Evolutionary conservation across 208 protist genomes (phyloP).

Genomic region (Leishmania braziliensis): DNA sequence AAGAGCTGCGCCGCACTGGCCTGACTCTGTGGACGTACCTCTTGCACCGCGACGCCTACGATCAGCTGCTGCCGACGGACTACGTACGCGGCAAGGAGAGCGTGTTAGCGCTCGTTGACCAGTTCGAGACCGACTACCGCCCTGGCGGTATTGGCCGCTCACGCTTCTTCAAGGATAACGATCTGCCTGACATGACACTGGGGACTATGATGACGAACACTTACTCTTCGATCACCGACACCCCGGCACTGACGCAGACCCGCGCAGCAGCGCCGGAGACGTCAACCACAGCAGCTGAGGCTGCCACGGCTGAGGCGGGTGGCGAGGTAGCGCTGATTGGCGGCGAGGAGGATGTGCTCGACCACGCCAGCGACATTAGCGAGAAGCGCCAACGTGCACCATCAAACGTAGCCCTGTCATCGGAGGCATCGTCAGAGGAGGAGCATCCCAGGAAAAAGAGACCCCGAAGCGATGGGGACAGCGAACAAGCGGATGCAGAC

Average conservation of each 20-base stretch:
- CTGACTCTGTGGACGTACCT: constrained; percentile 81
- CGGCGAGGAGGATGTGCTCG: background rate
- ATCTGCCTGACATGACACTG: constrained; percentile 36
- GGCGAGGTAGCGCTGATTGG: constrained; percentile 1
- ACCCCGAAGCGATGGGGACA: background rate
- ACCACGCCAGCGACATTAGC: background rate
- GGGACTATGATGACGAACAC: constrained; percentile 24
- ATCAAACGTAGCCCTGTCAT: background rate
- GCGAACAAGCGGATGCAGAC: background rate
- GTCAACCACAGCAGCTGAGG: background rate
- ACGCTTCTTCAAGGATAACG: constrained; percentile 73
- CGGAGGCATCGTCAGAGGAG: background rate
- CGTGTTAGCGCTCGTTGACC: constrained; percentile 55
- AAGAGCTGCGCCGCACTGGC: constrained; percentile 65
- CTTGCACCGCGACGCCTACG: constrained; percentile 54
- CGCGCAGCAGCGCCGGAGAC: background rate
- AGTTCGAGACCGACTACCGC: constrained; percentile 79
- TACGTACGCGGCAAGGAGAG: constrained; percentile 55
- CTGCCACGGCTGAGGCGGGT: background rate
- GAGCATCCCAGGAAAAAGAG: background rate
- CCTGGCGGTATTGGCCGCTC: constrained; percentile 67
- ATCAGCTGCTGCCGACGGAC: constrained; percentile 72
- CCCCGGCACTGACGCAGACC: background rate
- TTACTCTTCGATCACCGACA: constrained; percentile 25
- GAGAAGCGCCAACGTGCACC: background rate